phyloP scores from a whole-genome alignment of 164 flowering plant genomes.

The Liquidambar formosana region DNA sequence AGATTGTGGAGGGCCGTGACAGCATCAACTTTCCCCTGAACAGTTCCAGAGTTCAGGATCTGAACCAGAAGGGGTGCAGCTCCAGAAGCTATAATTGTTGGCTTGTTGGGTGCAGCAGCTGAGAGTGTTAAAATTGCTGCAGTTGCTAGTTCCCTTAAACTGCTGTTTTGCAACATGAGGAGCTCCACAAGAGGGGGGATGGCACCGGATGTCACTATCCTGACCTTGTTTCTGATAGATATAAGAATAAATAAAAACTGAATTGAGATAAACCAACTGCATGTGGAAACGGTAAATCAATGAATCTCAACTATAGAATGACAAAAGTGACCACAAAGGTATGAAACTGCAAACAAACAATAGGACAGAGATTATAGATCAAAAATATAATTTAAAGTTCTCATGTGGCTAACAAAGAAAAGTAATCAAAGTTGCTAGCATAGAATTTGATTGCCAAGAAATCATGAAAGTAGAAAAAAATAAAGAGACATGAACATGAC shows the following conservation, averaged over 20 bases:
- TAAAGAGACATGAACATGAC: too few relatives aligned
- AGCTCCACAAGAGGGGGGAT: constrained; percentile 67
- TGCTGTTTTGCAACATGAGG: constrained; percentile 48
- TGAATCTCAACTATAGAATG: not conserved
- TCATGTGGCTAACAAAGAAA: not conserved
- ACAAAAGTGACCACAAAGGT: not conserved
- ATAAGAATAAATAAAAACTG: not conserved
- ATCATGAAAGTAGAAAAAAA: too few relatives aligned
- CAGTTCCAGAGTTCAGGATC: constrained; percentile 60
- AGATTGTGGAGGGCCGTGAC: constrained; percentile 78
- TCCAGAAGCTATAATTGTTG: constrained; percentile 56
- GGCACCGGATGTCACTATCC: constrained; percentile 67
- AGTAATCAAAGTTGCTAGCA: too few relatives aligned
- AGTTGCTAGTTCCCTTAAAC: constrained; percentile 64
- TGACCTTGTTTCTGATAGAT: constrained; percentile 65
- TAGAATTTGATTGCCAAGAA: too few relatives aligned
- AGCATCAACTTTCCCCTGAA: constrained; percentile 78
- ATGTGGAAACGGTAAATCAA: not conserved
- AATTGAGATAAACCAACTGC: constrained; percentile 1
- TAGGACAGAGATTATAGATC: not conserved
- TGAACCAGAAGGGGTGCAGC: constrained; percentile 67
- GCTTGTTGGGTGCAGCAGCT: constrained; percentile 60
- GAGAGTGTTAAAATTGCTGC: constrained; percentile 80
- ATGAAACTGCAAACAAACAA: not conserved
- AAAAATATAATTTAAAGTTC: too few relatives aligned